Percentiles rank a stretch among this genome's conserved stretches.
These are phyloP conservation scores for Fusarium penzigii DNA, from an alignment of 2,329 filamentous ascomycete genomes.

Conservation along the genomic window DNA sequence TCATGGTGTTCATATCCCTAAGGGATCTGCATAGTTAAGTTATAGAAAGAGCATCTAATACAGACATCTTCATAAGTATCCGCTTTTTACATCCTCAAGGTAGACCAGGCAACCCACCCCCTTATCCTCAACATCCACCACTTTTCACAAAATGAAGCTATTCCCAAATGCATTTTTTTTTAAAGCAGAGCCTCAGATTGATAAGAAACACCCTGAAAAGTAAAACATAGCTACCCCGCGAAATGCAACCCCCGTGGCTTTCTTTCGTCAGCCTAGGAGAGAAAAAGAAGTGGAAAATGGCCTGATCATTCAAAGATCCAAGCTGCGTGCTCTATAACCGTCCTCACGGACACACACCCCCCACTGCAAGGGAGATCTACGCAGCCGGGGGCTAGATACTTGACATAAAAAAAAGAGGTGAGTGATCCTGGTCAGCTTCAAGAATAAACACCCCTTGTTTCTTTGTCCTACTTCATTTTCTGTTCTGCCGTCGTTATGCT, in stretches of 20 bases:
- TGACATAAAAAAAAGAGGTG: too few species aligned
- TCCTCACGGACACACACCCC: too few species aligned
- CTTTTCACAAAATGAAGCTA: too few species aligned
- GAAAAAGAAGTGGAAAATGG: constrained; percentile 19
- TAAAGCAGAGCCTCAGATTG: neutral
- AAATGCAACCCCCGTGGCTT: constrained; percentile 28
- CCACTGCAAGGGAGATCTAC: too few species aligned
- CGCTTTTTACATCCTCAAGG: too few species aligned
- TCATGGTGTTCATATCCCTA: constrained; percentile 56
- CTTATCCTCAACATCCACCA: too few species aligned
- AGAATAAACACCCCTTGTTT: neutral
- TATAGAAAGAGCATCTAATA: neutral
- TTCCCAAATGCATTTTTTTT: too few species aligned
- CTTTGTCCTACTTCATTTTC: neutral
- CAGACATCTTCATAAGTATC: too few species aligned
- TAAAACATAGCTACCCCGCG: constrained; percentile 22
- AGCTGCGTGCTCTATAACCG: too few species aligned
- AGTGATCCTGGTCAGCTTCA: neutral
- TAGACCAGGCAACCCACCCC: too few species aligned
- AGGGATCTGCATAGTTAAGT: neutral
- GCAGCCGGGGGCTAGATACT: too few species aligned
- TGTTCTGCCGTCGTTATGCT: too few species aligned
- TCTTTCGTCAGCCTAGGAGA: neutral
- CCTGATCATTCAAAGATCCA: constrained; percentile 14
- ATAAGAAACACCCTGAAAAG: neutral